A percentile compares a stretch with the other conserved stretches of the same genome.
Evolutionary conservation across 495 filamentous ascomycete genomes (phyloP).

Genomic region (Oidiodendron maius): DNA sequence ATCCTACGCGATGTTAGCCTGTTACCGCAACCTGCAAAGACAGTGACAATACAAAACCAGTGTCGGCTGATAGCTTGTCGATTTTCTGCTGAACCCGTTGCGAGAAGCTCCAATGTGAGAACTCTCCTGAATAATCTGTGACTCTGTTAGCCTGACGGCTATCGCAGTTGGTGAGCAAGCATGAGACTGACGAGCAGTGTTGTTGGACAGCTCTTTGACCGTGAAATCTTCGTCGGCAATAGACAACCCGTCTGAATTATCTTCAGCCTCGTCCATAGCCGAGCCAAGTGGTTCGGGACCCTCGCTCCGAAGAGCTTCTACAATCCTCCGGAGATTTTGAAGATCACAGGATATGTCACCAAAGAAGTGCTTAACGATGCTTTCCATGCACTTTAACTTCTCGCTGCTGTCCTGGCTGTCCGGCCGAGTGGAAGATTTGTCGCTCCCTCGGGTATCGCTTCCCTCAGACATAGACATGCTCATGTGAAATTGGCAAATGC

Average conservation of each 20-base stretch:
- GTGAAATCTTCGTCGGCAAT: conserved; percentile 1
- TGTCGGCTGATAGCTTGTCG: no score
- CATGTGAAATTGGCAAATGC: no score
- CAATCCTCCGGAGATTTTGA: conserved; percentile 1
- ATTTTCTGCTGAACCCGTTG: no score
- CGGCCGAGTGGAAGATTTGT: no score
- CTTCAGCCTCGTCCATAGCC: neutral
- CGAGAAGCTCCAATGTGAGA: no score
- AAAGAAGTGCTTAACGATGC: neutral
- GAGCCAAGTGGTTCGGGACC: no score
- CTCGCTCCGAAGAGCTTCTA: neutral
- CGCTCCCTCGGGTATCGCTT: no score
- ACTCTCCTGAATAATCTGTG: no score
- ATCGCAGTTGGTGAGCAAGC: neutral
- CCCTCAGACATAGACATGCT: no score
- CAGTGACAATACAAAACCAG: no score
- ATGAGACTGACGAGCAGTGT: neutral
- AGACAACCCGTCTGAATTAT: neutral
- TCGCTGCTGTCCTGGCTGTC: no score
- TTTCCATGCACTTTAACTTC: conserved; percentile 1
- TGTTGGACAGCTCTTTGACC: conserved; percentile 1
- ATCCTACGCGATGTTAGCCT: neutral
- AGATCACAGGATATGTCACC: neutral
- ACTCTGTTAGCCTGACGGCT: conserved; percentile 1
- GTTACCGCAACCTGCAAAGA: no score